Conservation (phyloP, 2,329 filamentous ascomycete genomes). For the Aspergillus terreus region DNA sequence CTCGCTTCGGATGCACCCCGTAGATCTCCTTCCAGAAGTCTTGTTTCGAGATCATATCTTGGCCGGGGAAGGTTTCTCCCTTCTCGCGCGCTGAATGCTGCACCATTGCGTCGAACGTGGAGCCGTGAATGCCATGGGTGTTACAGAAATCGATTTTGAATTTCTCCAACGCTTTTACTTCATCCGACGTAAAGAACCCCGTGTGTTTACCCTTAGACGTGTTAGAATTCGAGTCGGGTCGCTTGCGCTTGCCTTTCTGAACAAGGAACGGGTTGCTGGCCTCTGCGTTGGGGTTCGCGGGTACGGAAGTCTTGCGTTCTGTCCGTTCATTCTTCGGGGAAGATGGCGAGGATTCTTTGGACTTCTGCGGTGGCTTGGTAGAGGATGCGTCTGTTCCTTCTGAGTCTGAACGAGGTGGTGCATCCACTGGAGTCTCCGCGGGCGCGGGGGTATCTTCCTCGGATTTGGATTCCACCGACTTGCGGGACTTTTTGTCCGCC, state of each 20-base stretch:
- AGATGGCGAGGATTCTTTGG: not conserved
- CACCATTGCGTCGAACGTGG: conserved; percentile 30
- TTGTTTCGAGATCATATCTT: conserved; percentile 21
- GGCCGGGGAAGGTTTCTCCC: conserved; percentile 20
- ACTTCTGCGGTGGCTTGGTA: not conserved
- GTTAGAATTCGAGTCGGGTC: not conserved
- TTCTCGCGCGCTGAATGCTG: conserved; percentile 30
- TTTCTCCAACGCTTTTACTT: conserved; percentile 27
- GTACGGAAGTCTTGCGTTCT: not conserved
- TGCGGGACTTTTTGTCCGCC: not conserved
- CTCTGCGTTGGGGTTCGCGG: not conserved
- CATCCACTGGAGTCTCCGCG: not conserved
- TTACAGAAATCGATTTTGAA: conserved; percentile 36
- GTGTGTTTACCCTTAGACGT: conserved; percentile 13
- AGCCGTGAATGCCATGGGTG: conserved; percentile 15
- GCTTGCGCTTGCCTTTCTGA: conserved; percentile 7
- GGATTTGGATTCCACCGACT: not conserved
- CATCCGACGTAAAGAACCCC: conserved; percentile 29
- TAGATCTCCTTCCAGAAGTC: conserved; percentile 37
- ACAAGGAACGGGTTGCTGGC: not conserved
- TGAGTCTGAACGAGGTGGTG: not conserved
- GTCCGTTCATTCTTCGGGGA: not conserved
- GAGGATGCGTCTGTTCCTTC: too few species aligned
- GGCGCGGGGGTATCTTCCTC: not conserved
- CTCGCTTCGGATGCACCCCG: conserved; percentile 32